Evolutionary conservation across 371 early-diverging fungal species (phyloP).

Genomic region (Mucor irregularis): DNA sequence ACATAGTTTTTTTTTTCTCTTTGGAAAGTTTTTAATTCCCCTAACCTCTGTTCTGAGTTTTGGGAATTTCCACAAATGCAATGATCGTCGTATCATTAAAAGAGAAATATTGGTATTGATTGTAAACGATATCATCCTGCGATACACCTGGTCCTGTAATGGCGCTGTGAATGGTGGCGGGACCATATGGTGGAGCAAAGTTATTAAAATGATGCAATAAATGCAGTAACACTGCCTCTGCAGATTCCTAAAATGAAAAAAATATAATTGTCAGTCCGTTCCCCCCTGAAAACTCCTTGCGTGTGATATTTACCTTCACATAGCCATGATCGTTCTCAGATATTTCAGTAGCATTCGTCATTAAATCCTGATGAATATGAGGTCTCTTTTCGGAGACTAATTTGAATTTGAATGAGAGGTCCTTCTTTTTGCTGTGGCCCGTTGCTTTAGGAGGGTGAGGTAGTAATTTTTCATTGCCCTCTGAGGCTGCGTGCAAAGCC

Average conservation of each 20-base stretch:
- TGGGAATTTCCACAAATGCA: slow-evolving; percentile 58
- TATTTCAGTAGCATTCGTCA: slow-evolving; percentile 18
- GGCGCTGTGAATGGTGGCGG: slow-evolving; percentile 51
- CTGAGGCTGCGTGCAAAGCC: slow-evolving; percentile 47
- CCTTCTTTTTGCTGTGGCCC: slow-evolving; percentile 28
- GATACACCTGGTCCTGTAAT: slow-evolving; percentile 50
- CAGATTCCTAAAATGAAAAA: slow-evolving; percentile 56
- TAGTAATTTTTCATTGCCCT: slow-evolving; percentile 4
- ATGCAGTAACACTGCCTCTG: slow-evolving; percentile 53
- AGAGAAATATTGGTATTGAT: slow-evolving; percentile 60
- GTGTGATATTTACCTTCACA: slow-evolving; percentile 38
- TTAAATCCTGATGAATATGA: slow-evolving; percentile 25
- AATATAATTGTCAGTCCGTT: not conserved
- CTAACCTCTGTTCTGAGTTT: slow-evolving; percentile 37
- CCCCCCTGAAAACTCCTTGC: too few species aligned
- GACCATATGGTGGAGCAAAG: slow-evolving; percentile 55
- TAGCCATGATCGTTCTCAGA: slow-evolving; percentile 42
- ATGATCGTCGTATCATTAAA: slow-evolving; percentile 63
- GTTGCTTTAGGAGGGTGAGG: slow-evolving; percentile 8
- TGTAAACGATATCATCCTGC: slow-evolving; percentile 39
- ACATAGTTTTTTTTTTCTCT: not conserved
- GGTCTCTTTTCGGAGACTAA: slow-evolving; percentile 42
- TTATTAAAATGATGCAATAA: slow-evolving; percentile 58
- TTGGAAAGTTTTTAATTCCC: not conserved
- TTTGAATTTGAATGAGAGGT: slow-evolving; percentile 46